Evolutionary conservation across 2,329 filamentous ascomycete species (phyloP).

Genomic region (Aspergillus caelatus): DNA sequence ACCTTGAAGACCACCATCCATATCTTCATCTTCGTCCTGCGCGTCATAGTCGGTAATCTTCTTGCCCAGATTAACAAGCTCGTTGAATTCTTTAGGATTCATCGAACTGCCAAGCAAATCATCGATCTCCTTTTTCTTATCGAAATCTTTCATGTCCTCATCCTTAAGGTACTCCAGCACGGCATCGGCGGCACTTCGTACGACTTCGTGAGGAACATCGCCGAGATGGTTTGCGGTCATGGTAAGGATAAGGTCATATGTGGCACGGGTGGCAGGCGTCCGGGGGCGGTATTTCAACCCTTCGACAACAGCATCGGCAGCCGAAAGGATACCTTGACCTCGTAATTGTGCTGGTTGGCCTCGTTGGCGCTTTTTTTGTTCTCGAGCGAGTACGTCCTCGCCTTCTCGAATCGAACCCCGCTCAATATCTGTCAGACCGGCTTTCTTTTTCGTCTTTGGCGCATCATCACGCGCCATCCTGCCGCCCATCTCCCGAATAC

Average conservation of each 20-base stretch:
- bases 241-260: constrained; percentile 91
- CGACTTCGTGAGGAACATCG: constrained; percentile 88
- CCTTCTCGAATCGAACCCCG: constrained; percentile 77
- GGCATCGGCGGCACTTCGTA: constrained; percentile 90
- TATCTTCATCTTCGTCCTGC: constrained; percentile 91
- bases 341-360: constrained; percentile 71
- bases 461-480: constrained; percentile 77
- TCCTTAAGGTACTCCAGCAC: constrained; percentile 91
- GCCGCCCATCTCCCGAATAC: constrained; percentile 91
- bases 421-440: constrained; percentile 70
- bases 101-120: constrained; percentile 84
- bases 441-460: constrained; percentile 77
- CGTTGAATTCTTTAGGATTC: constrained; percentile 90
- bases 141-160: constrained; percentile 92
- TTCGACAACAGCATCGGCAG: constrained; percentile 84
- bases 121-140: constrained; percentile 97
- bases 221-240: constrained; percentile 86
- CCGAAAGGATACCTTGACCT: constrained; percentile 77
- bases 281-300: constrained; percentile 89
- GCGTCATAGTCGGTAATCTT: constrained; percentile 99
- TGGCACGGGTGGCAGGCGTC: constrained; percentile 86
- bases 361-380: constrained; percentile 82
- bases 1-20: constrained; percentile 68
- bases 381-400: constrained; percentile 77
- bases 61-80: constrained; percentile 92